A percentile compares a stretch with the other conserved stretches of the same genome.
These are phyloP conservation scores for Boletellus ananas DNA, from an alignment of 768 basidiomycete genomes.

Conservation along the genomic window DNA sequence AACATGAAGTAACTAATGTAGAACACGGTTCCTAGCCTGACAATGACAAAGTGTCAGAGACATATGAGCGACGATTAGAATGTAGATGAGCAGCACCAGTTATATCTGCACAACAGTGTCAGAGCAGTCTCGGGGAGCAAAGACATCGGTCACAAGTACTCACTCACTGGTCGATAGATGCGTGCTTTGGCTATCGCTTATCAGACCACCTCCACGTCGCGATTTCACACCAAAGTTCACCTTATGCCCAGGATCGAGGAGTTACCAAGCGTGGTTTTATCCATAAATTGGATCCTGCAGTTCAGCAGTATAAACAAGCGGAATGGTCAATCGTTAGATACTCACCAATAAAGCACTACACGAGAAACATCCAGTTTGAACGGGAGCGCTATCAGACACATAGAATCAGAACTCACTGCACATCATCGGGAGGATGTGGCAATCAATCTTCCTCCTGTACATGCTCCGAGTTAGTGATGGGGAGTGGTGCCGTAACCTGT, in stretches of 20 bases:
- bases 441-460: constrained; percentile 57
- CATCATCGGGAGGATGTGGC: constrained; percentile 67
- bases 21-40: constrained; percentile 72
- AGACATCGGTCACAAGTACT: constrained; percentile 13
- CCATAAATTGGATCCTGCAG: constrained; percentile 74
- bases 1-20: constrained; percentile 69
- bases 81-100: constrained; percentile 43
- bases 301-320: neutral
- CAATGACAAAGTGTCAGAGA: neutral
- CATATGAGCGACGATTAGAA: neutral
- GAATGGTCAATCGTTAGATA: neutral
- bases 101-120: constrained; percentile 43
- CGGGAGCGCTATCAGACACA: neutral
- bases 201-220: neutral
- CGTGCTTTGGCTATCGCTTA: constrained; percentile 44
- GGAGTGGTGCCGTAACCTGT: neutral
- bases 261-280: constrained; percentile 67
- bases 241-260: constrained; percentile 67
- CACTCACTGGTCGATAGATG: constrained; percentile 66
- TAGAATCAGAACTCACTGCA: constrained; percentile 46
- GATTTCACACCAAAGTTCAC: constrained; percentile 32
- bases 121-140: neutral
- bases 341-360: constrained; percentile 54
- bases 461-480: neutral
- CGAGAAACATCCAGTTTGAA: neutral